Evolutionary conservation across 2,329 filamentous ascomycete species (phyloP).

Genomic region (Chrysoporthe deuterocubensis): DNA sequence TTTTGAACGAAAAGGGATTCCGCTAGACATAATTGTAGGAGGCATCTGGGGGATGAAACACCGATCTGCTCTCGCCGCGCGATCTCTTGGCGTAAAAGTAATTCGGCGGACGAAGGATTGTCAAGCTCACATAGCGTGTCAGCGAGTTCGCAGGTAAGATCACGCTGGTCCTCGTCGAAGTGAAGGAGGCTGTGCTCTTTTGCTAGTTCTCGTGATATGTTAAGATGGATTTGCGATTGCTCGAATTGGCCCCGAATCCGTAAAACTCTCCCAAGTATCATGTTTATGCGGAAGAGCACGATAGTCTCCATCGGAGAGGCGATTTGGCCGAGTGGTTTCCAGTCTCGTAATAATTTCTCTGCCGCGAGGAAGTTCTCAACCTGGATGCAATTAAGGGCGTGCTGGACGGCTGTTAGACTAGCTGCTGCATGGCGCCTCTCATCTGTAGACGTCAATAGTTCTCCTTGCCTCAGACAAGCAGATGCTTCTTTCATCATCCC

Average conservation of each 20-base stretch:
- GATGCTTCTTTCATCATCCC: neutral
- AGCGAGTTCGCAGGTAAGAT: no score
- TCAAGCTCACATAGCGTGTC: slow-evolving; percentile 14
- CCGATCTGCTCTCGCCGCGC: neutral
- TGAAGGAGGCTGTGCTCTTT: neutral
- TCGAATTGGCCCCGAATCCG: slow-evolving; percentile 9
- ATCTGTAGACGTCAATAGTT: neutral
- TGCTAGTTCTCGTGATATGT: neutral
- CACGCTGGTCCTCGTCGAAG: neutral
- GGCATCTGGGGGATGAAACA: neutral
- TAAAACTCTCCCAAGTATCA: neutral
- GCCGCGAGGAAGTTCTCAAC: neutral
- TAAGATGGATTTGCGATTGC: neutral
- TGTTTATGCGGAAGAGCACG: neutral
- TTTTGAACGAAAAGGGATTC: slow-evolving; percentile 10
- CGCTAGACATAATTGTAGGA: slow-evolving; percentile 4
- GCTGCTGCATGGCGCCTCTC: neutral
- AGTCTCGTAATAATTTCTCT: neutral
- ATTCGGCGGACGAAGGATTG: neutral
- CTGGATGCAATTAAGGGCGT: slow-evolving; percentile 6
- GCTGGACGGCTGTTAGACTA: neutral
- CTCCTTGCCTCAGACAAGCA: neutral
- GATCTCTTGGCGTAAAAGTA: slow-evolving; percentile 2
- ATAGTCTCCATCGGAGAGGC: slow-evolving; percentile 9
- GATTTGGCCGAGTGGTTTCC: neutral